phyloP scores from a whole-genome alignment of 257 asterid genomes.

The Rehmannia glutinosa region DNA sequence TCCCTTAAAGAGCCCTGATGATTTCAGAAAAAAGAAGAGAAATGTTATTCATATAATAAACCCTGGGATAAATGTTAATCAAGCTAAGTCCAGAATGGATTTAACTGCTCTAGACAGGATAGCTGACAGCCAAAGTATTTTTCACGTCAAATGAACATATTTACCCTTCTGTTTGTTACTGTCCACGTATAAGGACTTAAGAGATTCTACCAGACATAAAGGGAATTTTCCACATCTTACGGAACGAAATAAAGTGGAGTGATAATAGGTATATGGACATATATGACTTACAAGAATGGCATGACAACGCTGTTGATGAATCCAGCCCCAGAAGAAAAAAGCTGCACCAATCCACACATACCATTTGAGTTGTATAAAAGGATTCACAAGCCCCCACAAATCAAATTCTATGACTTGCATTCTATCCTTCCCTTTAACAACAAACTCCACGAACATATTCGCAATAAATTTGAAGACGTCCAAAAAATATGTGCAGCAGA shows the following conservation, averaged over 20 bases:
- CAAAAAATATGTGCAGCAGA: conserved; percentile 50
- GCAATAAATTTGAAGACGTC: conserved; percentile 51
- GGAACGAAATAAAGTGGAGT: too few relatives aligned
- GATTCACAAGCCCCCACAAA: conserved; percentile 43
- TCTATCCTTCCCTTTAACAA: conserved; percentile 63
- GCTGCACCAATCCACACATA: conserved; percentile 78
- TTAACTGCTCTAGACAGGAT: too few relatives aligned
- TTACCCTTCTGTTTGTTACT: too few relatives aligned
- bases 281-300: conserved; percentile 60
- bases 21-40: background rate
- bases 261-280: too few relatives aligned
- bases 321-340: conserved; percentile 67
- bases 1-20: conserved; percentile 66
- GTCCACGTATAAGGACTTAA: too few relatives aligned
- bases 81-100: too few relatives aligned
- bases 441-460: conserved; percentile 39
- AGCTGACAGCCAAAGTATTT: too few relatives aligned
- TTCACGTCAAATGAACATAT: too few relatives aligned
- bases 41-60: too few relatives aligned
- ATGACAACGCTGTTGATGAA: conserved; percentile 72
- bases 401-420: conserved; percentile 39
- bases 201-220: too few relatives aligned
- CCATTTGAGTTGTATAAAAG: conserved; percentile 63
- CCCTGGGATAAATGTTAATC: too few relatives aligned
- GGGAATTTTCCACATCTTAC: too few relatives aligned